These are phyloP conservation scores for Huntiella omanensis DNA, from an alignment of 2,329 filamentous ascomycete genomes.

Conservation along the genomic window DNA sequence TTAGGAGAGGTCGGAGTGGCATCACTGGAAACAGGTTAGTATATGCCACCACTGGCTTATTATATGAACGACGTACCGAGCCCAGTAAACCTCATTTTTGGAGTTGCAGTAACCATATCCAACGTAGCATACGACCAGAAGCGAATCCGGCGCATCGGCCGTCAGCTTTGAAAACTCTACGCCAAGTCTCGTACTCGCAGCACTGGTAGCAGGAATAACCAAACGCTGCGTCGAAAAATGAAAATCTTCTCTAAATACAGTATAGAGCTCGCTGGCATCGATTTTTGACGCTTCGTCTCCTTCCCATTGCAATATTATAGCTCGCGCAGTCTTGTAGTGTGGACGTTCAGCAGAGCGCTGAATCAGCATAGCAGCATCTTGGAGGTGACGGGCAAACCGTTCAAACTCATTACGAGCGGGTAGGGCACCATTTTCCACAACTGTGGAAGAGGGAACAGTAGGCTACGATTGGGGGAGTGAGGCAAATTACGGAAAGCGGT, in stretches of 20 bases:
- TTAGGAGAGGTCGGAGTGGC: constrained; percentile 37
- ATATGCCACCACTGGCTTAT: constrained; percentile 4
- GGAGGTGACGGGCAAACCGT: constrained; percentile 45
- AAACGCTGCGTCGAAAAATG: constrained; percentile 41
- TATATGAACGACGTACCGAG: constrained; percentile 30
- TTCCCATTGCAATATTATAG: constrained; percentile 43
- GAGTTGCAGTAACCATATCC: constrained; percentile 39
- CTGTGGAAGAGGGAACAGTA: not conserved
- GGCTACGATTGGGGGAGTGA: constrained; percentile 1
- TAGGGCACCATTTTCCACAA: constrained; percentile 8
- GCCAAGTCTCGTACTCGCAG: constrained; percentile 42
- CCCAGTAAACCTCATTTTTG: constrained; percentile 47
- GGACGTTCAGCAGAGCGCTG: constrained; percentile 41
- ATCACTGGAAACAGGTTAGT: constrained; percentile 26
- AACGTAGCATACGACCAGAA: constrained; percentile 46
- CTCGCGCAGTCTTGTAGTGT: constrained; percentile 39
- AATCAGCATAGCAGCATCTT: constrained; percentile 50
- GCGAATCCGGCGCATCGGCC: constrained; percentile 38
- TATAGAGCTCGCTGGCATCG: constrained; percentile 35
- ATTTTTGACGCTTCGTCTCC: constrained; percentile 35
- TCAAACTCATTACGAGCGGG: constrained; percentile 39
- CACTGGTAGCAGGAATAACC: constrained; percentile 39
- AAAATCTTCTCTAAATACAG: constrained; percentile 39
- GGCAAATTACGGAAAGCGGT: not conserved
- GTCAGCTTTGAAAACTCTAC: constrained; percentile 41